These are phyloP conservation scores for Ophiosphaerella narmari DNA, from an alignment of 2,329 filamentous ascomycete genomes.

Conservation along the genomic window DNA sequence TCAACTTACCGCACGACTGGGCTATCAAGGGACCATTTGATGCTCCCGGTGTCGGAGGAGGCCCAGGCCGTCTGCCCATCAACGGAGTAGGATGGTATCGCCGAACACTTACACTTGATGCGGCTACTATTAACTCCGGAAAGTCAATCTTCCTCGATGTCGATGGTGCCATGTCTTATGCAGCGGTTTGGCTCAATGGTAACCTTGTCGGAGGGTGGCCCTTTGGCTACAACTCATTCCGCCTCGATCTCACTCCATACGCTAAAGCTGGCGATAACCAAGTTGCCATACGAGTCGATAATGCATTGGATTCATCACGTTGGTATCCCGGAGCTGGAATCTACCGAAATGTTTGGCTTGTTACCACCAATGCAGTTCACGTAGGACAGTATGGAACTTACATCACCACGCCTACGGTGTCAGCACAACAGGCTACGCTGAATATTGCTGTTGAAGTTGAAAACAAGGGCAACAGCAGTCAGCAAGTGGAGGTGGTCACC, in stretches of 20 bases:
- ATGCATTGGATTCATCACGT: slow-evolving; percentile 54
- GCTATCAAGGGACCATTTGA: slow-evolving; percentile 55
- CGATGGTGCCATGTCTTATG: slow-evolving; percentile 59
- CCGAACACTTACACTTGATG: slow-evolving; percentile 42
- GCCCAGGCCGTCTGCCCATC: slow-evolving; percentile 54
- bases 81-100: slow-evolving; percentile 63
- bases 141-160: slow-evolving; percentile 54
- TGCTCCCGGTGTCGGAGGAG: slow-evolving; percentile 42
- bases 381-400: slow-evolving; percentile 57
- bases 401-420: slow-evolving; percentile 54
- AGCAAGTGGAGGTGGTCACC: slow-evolving; percentile 48
- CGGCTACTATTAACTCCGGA: slow-evolving; percentile 30
- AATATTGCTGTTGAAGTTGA: slow-evolving; percentile 54
- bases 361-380: slow-evolving; percentile 52
- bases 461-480: slow-evolving; percentile 47
- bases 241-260: slow-evolving; percentile 57
- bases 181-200: slow-evolving; percentile 59
- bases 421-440: slow-evolving; percentile 52
- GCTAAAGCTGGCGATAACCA: slow-evolving; percentile 44
- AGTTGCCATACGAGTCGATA: slow-evolving; percentile 59
- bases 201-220: slow-evolving; percentile 58
- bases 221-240: slow-evolving; percentile 58
- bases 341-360: slow-evolving; percentile 61
- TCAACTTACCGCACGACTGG: slow-evolving; percentile 57
- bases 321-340: slow-evolving; percentile 62